Conservation (phyloP, 2,329 filamentous ascomycete species). For the Davidsoniella neocaledoniae region DNA sequence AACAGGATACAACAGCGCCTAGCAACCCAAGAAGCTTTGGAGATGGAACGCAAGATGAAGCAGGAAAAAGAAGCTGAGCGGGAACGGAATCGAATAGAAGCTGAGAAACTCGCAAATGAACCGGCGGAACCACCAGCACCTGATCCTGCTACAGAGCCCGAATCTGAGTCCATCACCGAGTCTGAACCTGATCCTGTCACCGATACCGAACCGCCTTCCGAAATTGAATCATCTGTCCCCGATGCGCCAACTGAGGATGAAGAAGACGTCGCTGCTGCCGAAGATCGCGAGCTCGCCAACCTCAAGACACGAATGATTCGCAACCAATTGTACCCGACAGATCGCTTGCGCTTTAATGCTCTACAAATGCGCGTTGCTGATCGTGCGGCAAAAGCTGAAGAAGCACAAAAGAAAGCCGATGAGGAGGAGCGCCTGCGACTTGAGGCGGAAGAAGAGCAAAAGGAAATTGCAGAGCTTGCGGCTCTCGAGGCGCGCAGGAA, state of each 20-base stretch:
- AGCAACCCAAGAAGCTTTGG: background rate
- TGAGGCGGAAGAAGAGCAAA: conserved; percentile 1
- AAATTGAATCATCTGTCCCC: conserved; percentile 11
- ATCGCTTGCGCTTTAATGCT: conserved; percentile 6
- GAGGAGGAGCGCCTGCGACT: conserved; percentile 3
- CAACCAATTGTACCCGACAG: conserved; percentile 6
- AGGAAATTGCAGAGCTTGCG: conserved; percentile 7
- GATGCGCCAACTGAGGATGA: conserved; percentile 12
- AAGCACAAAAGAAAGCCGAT: conserved; percentile 4
- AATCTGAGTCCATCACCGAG: conserved; percentile 10
- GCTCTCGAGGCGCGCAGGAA: conserved; percentile 5
- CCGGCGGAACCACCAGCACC: background rate
- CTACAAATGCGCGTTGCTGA: conserved; percentile 2
- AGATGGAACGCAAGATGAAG: background rate
- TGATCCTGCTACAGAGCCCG: conserved; percentile 5
- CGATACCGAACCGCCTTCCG: conserved; percentile 11
- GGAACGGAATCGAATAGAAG: background rate
- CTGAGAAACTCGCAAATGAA: background rate
- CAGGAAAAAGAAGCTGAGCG: background rate
- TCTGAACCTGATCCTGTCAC: conserved; percentile 11
- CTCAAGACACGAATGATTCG: conserved; percentile 6
- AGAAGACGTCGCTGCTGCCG: conserved; percentile 4
- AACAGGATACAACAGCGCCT: background rate
- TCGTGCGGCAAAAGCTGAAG: conserved; percentile 1
- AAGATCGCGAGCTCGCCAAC: conserved; percentile 4